Percentiles rank a stretch among this genome's conserved stretches.
phyloP scores from a whole-genome alignment of 2,329 filamentous ascomycete genomes.

The Pseudocercospora vitis region DNA sequence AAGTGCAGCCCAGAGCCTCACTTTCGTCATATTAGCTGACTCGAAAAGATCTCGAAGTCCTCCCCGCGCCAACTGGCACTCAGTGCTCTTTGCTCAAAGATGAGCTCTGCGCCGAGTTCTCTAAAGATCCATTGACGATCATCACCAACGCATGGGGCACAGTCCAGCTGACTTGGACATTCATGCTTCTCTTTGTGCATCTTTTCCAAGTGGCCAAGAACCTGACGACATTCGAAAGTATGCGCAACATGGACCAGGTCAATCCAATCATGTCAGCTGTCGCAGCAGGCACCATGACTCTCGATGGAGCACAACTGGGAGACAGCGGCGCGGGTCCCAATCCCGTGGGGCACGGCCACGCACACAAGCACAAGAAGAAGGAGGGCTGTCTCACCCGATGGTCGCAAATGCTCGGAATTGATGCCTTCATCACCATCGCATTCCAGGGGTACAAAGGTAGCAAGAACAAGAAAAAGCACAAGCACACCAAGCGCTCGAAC shows the following conservation, averaged over 20 bases:
- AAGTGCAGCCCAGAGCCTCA: slow-evolving; percentile 37
- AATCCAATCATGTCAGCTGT: slow-evolving; percentile 71
- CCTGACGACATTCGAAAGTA: slow-evolving; percentile 95
- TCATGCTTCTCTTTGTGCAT: slow-evolving; percentile 95
- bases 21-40: background rate
- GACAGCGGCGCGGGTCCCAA: slow-evolving; percentile 65
- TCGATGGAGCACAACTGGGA: slow-evolving; percentile 70
- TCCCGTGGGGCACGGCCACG: slow-evolving; percentile 47
- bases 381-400: slow-evolving; percentile 73
- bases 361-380: slow-evolving; percentile 54
- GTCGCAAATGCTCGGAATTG: slow-evolving; percentile 82
- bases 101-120: slow-evolving; percentile 71
- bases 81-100: slow-evolving; percentile 76
- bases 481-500: slow-evolving; percentile 57
- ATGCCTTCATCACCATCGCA: slow-evolving; percentile 90
- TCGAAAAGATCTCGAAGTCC: slow-evolving; percentile 35
- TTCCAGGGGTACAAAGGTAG: slow-evolving; percentile 66
- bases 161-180: slow-evolving; percentile 89
- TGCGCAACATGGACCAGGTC: slow-evolving; percentile 66
- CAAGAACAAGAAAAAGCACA: slow-evolving; percentile 45
- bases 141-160: slow-evolving; percentile 75
- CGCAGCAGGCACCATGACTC: slow-evolving; percentile 65
- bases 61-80: slow-evolving; percentile 51
- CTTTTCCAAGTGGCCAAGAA: slow-evolving; percentile 88
- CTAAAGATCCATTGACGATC: slow-evolving; percentile 80